Conservation (phyloP, 2,329 filamentous ascomycete genomes). For the Ambrosiella beaveri region DNA sequence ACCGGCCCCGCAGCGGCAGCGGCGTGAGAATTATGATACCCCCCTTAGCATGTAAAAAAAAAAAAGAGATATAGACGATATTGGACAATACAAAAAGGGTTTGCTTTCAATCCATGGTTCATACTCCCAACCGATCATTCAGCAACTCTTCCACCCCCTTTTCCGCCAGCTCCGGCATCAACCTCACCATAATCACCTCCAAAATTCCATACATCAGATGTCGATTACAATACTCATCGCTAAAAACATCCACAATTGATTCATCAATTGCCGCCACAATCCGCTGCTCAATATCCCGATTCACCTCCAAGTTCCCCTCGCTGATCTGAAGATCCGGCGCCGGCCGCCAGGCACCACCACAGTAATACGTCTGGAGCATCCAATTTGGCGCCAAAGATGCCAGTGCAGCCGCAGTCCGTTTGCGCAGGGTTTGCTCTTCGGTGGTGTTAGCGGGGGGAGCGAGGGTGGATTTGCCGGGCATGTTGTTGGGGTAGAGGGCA, state of each 20-base stretch:
- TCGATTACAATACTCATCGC: slow-evolving; percentile 80
- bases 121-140: slow-evolving; percentile 45
- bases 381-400: slow-evolving; percentile 30
- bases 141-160: slow-evolving; percentile 54
- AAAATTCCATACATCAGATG: slow-evolving; percentile 71
- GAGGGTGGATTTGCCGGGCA: slow-evolving; percentile 46
- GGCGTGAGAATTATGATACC: too few species aligned
- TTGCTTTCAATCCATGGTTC: background rate
- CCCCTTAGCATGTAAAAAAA: too few species aligned
- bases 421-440: slow-evolving; percentile 43
- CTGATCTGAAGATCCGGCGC: slow-evolving; percentile 15
- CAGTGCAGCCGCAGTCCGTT: slow-evolving; percentile 46
- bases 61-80: background rate
- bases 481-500: slow-evolving; percentile 74
- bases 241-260: slow-evolving; percentile 54
- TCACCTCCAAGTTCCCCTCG: slow-evolving; percentile 16
- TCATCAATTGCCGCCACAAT: slow-evolving; percentile 43
- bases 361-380: slow-evolving; percentile 34
- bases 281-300: slow-evolving; percentile 26
- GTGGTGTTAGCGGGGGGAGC: slow-evolving; percentile 42
- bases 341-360: slow-evolving; percentile 18
- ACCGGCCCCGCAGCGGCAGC: too few species aligned
- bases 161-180: slow-evolving; percentile 71
- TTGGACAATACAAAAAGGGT: background rate
- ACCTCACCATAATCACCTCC: slow-evolving; percentile 61